Evolutionary conservation across 2,329 filamentous ascomycete species (phyloP).

Genomic region (Laburnicola sp.): DNA sequence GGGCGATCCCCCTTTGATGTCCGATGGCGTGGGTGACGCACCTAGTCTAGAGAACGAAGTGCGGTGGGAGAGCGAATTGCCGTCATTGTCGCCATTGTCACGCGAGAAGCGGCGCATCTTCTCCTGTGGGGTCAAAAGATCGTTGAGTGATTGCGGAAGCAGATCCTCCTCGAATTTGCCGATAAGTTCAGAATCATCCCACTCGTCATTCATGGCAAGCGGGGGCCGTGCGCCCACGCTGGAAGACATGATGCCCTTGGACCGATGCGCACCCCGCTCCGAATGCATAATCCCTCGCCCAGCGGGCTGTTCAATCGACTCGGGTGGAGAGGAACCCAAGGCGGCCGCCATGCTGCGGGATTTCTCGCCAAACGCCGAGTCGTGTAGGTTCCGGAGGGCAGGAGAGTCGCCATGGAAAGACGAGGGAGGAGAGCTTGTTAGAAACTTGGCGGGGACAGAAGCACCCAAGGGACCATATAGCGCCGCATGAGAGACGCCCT

Average conservation of each 20-base stretch:
- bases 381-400: conserved; percentile 61
- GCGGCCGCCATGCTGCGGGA: conserved; percentile 57
- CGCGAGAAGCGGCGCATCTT: conserved; percentile 62
- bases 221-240: conserved; percentile 58
- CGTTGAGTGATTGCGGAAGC: conserved; percentile 70
- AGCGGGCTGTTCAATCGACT: conserved; percentile 66
- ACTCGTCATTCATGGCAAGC: conserved; percentile 55
- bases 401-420: conserved; percentile 62
- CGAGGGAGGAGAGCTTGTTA: conserved; percentile 79
- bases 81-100: conserved; percentile 59
- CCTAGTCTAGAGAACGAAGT: conserved; percentile 56
- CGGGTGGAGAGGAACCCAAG: conserved; percentile 55
- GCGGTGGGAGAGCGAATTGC: conserved; percentile 48
- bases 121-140: conserved; percentile 65
- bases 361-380: conserved; percentile 72
- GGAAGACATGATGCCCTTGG: conserved; percentile 62
- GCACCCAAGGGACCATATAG: conserved; percentile 88
- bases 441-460: conserved; percentile 82
- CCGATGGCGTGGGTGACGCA: conserved; percentile 49
- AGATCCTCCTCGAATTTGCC: conserved; percentile 90
- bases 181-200: conserved; percentile 50
- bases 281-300: conserved; percentile 64
- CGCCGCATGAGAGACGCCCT: conserved; percentile 89
- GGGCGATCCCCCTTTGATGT: conserved; percentile 55
- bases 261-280: conserved; percentile 60